These are phyloP conservation scores for Xylaria curta DNA, from an alignment of 495 filamentous ascomycete genomes.

Conservation along the genomic window DNA sequence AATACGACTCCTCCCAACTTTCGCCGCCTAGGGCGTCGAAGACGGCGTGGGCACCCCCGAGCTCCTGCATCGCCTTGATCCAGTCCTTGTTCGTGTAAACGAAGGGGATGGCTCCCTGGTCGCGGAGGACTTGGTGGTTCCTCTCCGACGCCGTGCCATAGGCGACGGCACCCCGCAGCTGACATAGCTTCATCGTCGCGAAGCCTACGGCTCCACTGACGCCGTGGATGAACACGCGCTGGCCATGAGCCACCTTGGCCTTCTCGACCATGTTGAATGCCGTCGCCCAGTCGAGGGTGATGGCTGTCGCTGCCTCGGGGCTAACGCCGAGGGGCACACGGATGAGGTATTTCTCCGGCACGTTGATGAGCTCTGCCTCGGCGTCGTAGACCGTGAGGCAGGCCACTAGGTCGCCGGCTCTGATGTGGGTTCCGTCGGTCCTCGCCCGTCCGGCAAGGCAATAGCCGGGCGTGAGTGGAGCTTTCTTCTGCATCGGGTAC, in stretches of 20 bases:
- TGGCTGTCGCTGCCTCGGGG: conserved; percentile 39
- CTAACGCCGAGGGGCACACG: conserved; percentile 45
- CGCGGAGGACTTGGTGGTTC: conserved; percentile 45
- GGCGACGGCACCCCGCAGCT: conserved; percentile 45
- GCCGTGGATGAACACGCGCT: conserved; percentile 53
- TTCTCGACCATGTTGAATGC: conserved; percentile 48
- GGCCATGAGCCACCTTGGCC: conserved; percentile 45
- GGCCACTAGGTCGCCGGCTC: conserved; percentile 43
- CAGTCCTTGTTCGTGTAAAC: conserved; percentile 53
- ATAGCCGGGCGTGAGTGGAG: conserved; percentile 53
- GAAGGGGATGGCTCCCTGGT: conserved; percentile 43
- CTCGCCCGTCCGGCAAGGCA: conserved; percentile 46
- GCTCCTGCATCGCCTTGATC: conserved; percentile 46
- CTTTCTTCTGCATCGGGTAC: conserved; percentile 48
- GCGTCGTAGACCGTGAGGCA: conserved; percentile 50
- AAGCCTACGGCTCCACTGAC: conserved; percentile 52
- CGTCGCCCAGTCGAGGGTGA: conserved; percentile 49
- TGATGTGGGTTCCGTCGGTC: conserved; percentile 39
- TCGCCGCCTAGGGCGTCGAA: conserved; percentile 55
- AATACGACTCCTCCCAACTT: conserved; percentile 52
- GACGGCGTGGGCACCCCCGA: conserved; percentile 49
- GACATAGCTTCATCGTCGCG: conserved; percentile 42
- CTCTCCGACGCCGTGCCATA: conserved; percentile 50
- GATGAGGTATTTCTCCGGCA: conserved; percentile 48
- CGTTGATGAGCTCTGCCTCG: conserved; percentile 47